Percentiles rank a stretch among this genome's conserved stretches.
These are phyloP conservation scores for Dendrobium officinale DNA, from an alignment of 106 monocot genomes.

Conservation along the genomic window DNA sequence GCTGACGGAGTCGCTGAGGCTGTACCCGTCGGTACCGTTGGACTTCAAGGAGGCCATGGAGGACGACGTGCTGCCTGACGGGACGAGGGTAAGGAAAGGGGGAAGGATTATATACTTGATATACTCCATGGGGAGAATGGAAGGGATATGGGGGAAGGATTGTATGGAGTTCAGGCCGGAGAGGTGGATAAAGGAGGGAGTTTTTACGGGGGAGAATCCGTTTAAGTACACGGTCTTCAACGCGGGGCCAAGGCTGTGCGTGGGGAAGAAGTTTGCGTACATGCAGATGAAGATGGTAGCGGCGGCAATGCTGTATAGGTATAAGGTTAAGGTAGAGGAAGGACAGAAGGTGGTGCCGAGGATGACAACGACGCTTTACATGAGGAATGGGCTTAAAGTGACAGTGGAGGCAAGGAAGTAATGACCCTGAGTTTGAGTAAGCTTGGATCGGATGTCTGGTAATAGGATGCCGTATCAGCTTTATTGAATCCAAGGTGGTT, in stretches of 20 bases:
- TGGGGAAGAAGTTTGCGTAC: constrained; percentile 97
- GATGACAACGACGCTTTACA: constrained; percentile 71
- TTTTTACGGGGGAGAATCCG: constrained; percentile 46
- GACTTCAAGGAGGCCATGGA: constrained; percentile 81
- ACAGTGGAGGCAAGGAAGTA: constrained; percentile 10
- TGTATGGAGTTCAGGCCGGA: constrained; percentile 78
- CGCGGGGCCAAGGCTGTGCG: constrained; percentile 81
- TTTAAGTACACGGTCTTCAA: constrained; percentile 92
- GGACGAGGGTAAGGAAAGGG: constrained; percentile 43
- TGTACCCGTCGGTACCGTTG: constrained; percentile 89
- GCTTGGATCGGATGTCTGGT: no score
- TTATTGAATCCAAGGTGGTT: no score
- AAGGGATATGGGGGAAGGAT: constrained; percentile 80
- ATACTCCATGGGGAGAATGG: constrained; percentile 74
- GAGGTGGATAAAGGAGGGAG: constrained; percentile 50
- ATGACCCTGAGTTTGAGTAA: not conserved
- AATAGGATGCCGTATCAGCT: no score
- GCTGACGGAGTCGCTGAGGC: constrained; percentile 66
- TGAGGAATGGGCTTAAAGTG: constrained; percentile 75
- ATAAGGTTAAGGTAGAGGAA: constrained; percentile 38
- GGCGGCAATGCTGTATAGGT: constrained; percentile 57
- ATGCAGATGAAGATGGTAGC: constrained; percentile 94
- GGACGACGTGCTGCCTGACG: constrained; percentile 74
- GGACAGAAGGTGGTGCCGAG: constrained; percentile 67
- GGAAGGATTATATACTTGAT: constrained; percentile 71